A percentile compares a stretch with the other conserved stretches of the same genome.
Evolutionary conservation across 495 filamentous ascomycete genomes (phyloP).

Genomic region (Saxophila tyrrhenica): DNA sequence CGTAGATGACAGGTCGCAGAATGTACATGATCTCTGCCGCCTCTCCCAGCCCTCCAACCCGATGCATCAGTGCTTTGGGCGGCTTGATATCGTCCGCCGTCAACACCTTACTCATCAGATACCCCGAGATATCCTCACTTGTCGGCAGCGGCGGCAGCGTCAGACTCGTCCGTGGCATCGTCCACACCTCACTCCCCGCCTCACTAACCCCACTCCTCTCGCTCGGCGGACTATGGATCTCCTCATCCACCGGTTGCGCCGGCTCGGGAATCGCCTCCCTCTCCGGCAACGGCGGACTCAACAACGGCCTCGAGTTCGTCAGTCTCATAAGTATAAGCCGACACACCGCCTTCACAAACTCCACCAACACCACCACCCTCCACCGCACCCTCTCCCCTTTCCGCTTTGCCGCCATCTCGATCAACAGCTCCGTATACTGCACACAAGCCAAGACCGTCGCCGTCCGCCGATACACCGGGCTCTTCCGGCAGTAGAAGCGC

Average conservation of each 20-base stretch:
- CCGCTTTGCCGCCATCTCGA: slow-evolving; percentile 79
- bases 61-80: slow-evolving; percentile 67
- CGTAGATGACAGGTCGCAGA: slow-evolving; percentile 78
- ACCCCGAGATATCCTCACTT: slow-evolving; percentile 66
- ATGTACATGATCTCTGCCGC: slow-evolving; percentile 85
- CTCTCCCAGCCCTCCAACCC: slow-evolving; percentile 56
- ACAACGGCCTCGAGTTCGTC: slow-evolving; percentile 72
- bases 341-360: slow-evolving; percentile 78
- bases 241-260: slow-evolving; percentile 26
- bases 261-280: slow-evolving; percentile 45
- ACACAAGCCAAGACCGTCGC: slow-evolving; percentile 77
- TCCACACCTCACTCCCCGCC: slow-evolving; percentile 50
- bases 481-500: slow-evolving; percentile 70
- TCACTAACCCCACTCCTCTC: slow-evolving; percentile 31
- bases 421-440: slow-evolving; percentile 80
- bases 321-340: slow-evolving; percentile 70
- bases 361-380: slow-evolving; percentile 80
- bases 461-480: slow-evolving; percentile 61
- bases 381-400: slow-evolving; percentile 73
- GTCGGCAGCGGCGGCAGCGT: slow-evolving; percentile 71
- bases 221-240: slow-evolving; percentile 26
- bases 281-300: slow-evolving; percentile 78
- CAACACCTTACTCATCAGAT: slow-evolving; percentile 81
- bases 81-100: slow-evolving; percentile 95
- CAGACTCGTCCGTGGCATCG: slow-evolving; percentile 89